These are phyloP conservation scores for Glomus cerebriforme DNA, from an alignment of 192 early-diverging fungal species.

Conservation along the genomic window DNA sequence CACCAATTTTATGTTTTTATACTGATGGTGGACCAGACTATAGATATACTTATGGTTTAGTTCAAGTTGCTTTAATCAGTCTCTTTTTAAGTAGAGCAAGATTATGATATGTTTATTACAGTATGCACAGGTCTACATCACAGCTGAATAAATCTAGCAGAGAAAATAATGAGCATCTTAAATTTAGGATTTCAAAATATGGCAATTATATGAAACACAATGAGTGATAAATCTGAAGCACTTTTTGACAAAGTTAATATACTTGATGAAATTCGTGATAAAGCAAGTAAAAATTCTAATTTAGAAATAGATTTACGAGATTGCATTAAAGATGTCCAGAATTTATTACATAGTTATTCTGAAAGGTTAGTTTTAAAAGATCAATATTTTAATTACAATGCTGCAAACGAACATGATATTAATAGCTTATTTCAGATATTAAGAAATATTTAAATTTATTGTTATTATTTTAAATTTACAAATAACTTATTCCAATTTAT, in stretches of 20 bases:
- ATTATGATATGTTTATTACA: neutral
- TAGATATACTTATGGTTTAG: neutral
- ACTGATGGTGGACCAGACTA: neutral
- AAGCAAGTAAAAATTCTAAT: neutral
- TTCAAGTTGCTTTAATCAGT: conserved; percentile 5
- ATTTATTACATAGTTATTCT: neutral
- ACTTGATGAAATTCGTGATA: neutral
- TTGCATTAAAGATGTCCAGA: neutral
- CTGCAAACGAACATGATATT: neutral
- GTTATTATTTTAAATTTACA: neutral
- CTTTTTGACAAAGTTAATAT: neutral
- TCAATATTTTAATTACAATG: neutral
- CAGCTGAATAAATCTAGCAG: neutral
- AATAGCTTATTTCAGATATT: neutral
- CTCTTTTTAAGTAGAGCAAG: neutral
- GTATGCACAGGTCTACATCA: neutral
- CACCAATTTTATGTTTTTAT: neutral
- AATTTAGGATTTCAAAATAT: neutral
- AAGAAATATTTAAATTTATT: neutral
- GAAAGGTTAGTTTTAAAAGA: neutral
- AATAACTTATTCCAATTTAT: neutral
- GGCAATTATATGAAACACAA: neutral
- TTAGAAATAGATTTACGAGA: neutral
- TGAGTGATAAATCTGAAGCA: neutral
- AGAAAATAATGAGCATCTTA: neutral